phyloP scores from a whole-genome alignment of 306 rosid species.

The Castanea sativa region DNA sequence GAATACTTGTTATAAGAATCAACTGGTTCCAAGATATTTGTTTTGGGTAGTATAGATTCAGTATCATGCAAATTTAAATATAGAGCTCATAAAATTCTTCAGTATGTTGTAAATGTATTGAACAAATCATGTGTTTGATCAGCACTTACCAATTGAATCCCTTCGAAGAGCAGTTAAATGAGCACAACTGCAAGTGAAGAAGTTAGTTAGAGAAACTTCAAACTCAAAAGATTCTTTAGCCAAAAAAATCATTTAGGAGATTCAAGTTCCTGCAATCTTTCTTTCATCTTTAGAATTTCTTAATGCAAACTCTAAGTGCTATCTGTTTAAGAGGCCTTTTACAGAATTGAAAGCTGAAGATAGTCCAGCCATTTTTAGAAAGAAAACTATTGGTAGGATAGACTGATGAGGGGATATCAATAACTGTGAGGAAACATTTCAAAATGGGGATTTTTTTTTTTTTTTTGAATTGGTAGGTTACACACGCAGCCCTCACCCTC shows the following conservation, averaged over 20 bases:
- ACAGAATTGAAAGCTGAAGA: not conserved
- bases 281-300: not conserved
- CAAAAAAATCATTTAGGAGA: constrained; percentile 8
- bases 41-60: not conserved
- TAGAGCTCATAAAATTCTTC: not conserved
- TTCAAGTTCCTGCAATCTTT: constrained; percentile 12
- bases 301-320: not conserved
- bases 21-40: not conserved
- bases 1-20: not conserved
- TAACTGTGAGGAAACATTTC: too few species aligned
- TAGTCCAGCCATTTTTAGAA: not conserved
- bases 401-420: not conserved
- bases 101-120: not conserved
- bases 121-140: not conserved
- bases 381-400: not conserved
- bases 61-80: not conserved
- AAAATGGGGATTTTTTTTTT: too few species aligned
- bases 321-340: not conserved
- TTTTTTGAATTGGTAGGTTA: too few species aligned
- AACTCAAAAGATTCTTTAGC: constrained; percentile 1
- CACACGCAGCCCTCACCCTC: too few species aligned
- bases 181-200: constrained; percentile 65
- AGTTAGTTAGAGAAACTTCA: not conserved
- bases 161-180: constrained; percentile 93
- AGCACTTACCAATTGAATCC: constrained; percentile 81